phyloP scores from a whole-genome alignment of 2,329 filamentous ascomycete genomes.

The Ascochyta pisi region DNA sequence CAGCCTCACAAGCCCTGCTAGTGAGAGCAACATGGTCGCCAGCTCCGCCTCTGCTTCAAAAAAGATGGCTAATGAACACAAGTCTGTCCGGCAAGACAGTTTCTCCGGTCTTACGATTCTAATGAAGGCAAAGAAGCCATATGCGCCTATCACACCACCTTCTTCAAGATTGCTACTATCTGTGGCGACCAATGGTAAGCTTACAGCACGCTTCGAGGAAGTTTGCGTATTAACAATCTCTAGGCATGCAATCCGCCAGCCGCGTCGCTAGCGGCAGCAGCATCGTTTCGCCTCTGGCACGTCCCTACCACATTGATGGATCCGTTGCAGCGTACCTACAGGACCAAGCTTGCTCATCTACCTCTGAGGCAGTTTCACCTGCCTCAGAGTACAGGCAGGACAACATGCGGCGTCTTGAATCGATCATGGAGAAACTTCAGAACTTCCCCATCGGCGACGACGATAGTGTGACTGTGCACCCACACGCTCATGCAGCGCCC shows the following conservation, averaged over 20 bases:
- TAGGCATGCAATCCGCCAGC: constrained; percentile 15
- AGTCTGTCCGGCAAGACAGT: constrained; percentile 17
- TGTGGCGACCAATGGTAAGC: constrained; percentile 1
- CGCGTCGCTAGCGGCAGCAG: neutral
- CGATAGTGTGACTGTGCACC: neutral
- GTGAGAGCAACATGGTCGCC: neutral
- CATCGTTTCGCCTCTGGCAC: constrained; percentile 14
- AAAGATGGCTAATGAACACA: neutral
- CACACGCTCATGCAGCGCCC: neutral
- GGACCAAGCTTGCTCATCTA: constrained; percentile 1
- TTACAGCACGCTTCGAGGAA: neutral
- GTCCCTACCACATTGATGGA: neutral
- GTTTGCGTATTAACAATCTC: neutral
- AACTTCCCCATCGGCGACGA: constrained; percentile 1
- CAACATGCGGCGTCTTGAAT: constrained; percentile 8
- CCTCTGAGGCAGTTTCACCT: neutral
- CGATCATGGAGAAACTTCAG: neutral
- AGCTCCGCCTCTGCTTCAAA: neutral
- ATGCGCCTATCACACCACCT: constrained; percentile 1
- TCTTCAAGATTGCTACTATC: neutral
- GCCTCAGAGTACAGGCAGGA: neutral
- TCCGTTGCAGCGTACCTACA: constrained; percentile 19
- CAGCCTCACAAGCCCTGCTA: constrained; percentile 9
- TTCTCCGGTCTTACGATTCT: constrained; percentile 26
- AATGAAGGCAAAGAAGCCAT: constrained; percentile 30